Evolutionary conservation across 441 rosid genomes (phyloP).

Genomic region (Gossypium schwendimanii): DNA sequence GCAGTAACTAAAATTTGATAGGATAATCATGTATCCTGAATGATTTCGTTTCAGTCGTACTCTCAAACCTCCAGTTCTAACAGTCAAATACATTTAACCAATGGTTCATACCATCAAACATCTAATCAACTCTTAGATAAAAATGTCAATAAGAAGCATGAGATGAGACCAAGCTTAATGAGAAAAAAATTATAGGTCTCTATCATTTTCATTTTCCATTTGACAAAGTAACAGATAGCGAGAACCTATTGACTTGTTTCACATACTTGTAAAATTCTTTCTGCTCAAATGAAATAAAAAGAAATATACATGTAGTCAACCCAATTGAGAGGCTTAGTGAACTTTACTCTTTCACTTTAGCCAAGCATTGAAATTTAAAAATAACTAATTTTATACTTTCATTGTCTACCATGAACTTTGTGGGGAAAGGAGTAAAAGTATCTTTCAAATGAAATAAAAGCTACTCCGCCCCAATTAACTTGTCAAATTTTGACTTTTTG

Average conservation of each 20-base stretch:
- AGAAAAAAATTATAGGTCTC: background rate
- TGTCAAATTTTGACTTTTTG: background rate
- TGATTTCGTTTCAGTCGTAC: background rate
- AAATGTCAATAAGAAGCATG: background rate
- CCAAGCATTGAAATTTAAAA: background rate
- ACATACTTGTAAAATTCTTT: background rate
- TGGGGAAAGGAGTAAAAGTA: background rate
- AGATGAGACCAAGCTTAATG: slow-evolving; percentile 1
- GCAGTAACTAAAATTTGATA: background rate
- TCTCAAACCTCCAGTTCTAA: background rate
- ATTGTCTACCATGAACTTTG: background rate
- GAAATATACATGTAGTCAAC: background rate
- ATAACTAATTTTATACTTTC: background rate
- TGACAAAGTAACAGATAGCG: background rate
- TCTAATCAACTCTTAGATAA: background rate
- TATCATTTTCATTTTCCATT: background rate
- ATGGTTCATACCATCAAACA: background rate
- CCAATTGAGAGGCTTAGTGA: background rate
- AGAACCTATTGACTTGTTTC: background rate
- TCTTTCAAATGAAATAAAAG: background rate
- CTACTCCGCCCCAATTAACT: background rate
- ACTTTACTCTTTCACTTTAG: background rate
- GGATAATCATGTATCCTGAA: background rate
- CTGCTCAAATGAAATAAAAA: background rate
- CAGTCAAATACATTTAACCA: slow-evolving; percentile 6